Conservation (phyloP, 2,329 filamentous ascomycete species). For the Sporothrix phasma region DNA sequence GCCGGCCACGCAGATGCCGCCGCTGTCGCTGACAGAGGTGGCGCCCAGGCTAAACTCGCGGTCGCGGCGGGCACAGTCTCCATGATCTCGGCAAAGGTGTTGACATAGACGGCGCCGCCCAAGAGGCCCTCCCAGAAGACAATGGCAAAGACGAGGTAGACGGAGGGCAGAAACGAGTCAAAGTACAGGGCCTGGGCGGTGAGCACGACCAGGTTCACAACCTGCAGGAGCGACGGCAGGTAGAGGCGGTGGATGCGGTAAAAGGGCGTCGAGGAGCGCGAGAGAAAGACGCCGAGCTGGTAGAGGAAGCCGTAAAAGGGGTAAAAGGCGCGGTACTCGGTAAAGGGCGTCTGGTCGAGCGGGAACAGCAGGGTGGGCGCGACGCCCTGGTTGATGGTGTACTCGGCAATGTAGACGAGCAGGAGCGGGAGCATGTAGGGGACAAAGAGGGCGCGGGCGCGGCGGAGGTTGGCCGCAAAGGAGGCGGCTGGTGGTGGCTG, state of each 20-base stretch:
- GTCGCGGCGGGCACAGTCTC: slow-evolving; percentile 66
- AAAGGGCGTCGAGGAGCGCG: slow-evolving; percentile 82
- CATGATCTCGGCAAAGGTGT: slow-evolving; percentile 89
- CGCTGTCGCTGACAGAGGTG: slow-evolving; percentile 86
- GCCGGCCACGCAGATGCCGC: slow-evolving; percentile 78
- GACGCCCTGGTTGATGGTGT: slow-evolving; percentile 94
- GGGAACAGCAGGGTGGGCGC: slow-evolving; percentile 84
- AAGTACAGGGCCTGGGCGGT: slow-evolving; percentile 62
- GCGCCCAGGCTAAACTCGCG: slow-evolving; percentile 86
- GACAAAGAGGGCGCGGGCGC: slow-evolving; percentile 60
- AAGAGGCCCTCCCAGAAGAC: slow-evolving; percentile 92
- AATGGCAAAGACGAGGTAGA: slow-evolving; percentile 76
- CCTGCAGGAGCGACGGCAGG: slow-evolving; percentile 69
- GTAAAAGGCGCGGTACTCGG: slow-evolving; percentile 77
- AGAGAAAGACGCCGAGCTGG: slow-evolving; percentile 90
- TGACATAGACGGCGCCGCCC: slow-evolving; percentile 88
- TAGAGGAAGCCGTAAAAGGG: slow-evolving; percentile 92
- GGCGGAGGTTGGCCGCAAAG: slow-evolving; percentile 43
- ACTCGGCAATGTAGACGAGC: slow-evolving; percentile 90
- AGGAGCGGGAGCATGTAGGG: slow-evolving; percentile 83
- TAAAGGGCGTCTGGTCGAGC: slow-evolving; percentile 63
- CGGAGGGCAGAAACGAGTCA: slow-evolving; percentile 64
- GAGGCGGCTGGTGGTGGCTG: background rate
- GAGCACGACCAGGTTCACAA: slow-evolving; percentile 65
- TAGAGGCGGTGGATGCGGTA: slow-evolving; percentile 74